Conservation (phyloP, 176 grass and related monocot species). For the Canna indica region DNA sequence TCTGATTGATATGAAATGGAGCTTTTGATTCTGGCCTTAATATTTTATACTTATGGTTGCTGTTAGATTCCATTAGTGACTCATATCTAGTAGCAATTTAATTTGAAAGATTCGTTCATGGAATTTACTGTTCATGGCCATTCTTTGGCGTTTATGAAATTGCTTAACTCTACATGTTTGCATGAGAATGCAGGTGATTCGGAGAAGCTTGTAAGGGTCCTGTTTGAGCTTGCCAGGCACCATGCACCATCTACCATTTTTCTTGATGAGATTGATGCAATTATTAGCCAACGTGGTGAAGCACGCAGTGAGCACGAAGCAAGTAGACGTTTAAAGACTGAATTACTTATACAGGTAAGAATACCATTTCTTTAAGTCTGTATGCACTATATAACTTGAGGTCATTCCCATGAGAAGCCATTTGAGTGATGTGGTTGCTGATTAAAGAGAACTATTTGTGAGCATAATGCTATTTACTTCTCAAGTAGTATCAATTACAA, state of each 20-base stretch:
- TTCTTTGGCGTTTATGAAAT: background rate
- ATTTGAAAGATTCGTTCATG: background rate
- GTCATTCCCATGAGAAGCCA: too few relatives aligned
- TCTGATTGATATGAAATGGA: background rate
- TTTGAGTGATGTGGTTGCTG: too few relatives aligned
- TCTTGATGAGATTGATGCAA: constrained; percentile 97
- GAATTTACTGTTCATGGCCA: background rate
- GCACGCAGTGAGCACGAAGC: constrained; percentile 97
- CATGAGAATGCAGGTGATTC: constrained; percentile 57
- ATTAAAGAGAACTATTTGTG: too few relatives aligned
- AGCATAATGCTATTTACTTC: too few relatives aligned
- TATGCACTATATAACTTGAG: too few relatives aligned
- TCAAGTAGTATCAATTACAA: too few relatives aligned
- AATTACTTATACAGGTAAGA: constrained; percentile 76
- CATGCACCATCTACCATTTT: constrained; percentile 98
- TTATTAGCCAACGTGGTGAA: constrained; percentile 89
- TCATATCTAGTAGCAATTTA: background rate
- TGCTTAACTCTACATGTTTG: background rate
- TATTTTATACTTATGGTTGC: background rate
- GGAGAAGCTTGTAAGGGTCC: constrained; percentile 92
- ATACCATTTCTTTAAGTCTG: background rate
- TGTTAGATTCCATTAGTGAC: background rate
- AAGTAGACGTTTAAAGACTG: constrained; percentile 86
- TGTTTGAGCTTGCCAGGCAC: constrained; percentile 93
- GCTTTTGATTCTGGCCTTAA: background rate